Percentiles rank a stretch among this genome's conserved stretches.
These are phyloP conservation scores for Emmonsia crescens DNA, from an alignment of 2,329 filamentous ascomycete species.

Conservation along the genomic window DNA sequence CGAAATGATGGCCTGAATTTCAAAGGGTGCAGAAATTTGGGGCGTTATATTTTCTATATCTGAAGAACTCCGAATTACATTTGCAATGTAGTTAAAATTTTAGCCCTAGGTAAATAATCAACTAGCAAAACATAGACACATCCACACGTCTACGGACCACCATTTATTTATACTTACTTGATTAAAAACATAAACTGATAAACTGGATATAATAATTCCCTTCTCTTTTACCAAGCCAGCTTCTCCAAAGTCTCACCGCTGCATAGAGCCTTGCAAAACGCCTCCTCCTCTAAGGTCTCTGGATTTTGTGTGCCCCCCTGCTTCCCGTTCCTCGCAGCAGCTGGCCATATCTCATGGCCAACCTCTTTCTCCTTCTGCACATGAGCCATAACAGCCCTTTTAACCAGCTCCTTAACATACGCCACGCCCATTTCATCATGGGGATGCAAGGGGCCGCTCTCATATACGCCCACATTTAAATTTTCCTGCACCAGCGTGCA, in stretches of 20 bases:
- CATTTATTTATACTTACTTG: neutral
- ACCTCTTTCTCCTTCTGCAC: slow-evolving; percentile 36
- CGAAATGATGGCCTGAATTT: too few species aligned
- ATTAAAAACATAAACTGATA: too few species aligned
- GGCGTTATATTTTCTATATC: too few species aligned
- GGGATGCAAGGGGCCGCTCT: slow-evolving; percentile 54
- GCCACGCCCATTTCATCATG: slow-evolving; percentile 49
- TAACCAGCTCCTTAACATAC: slow-evolving; percentile 45
- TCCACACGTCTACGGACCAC: neutral
- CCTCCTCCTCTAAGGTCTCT: neutral
- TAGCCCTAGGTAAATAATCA: neutral
- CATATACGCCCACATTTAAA: slow-evolving; percentile 49
- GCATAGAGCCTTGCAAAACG: neutral
- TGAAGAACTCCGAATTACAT: too few species aligned
- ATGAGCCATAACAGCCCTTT: slow-evolving; percentile 40
- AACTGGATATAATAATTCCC: neutral
- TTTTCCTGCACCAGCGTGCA: slow-evolving; percentile 51
- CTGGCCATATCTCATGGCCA: slow-evolving; percentile 44
- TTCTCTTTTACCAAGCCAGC: neutral
- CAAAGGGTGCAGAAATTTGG: too few species aligned
- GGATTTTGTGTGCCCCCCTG: neutral
- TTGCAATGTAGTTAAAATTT: too few species aligned
- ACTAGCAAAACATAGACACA: too few species aligned
- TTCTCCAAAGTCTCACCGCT: neutral
- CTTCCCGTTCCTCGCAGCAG: slow-evolving; percentile 13